Evolutionary conservation across 1,284 basidiomycete species (phyloP).

Genomic region (Bjerkandera adusta): DNA sequence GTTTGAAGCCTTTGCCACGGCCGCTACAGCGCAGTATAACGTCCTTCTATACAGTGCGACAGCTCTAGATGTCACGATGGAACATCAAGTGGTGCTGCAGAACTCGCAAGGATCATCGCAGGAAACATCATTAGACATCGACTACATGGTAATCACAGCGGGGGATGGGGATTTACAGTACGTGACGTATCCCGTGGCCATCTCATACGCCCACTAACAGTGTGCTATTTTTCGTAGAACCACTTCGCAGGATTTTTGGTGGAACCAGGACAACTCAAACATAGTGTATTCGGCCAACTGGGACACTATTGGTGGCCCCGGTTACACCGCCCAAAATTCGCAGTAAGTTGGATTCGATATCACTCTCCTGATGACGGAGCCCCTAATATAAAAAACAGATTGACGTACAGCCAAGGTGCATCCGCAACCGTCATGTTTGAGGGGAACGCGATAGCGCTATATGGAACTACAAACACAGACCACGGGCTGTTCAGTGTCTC

Average conservation of each 20-base stretch:
- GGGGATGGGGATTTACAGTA: not conserved
- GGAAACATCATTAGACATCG: not conserved
- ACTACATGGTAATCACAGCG: not conserved
- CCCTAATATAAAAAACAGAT: not conserved
- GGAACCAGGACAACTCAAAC: not conserved
- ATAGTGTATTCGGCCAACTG: slow-evolving; percentile 6
- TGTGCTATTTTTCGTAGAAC: not conserved
- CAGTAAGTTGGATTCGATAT: slow-evolving; percentile 7
- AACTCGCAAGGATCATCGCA: not conserved
- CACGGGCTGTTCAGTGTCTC: slow-evolving; percentile 9
- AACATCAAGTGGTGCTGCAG: not conserved
- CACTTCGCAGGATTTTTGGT: not conserved
- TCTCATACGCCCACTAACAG: not conserved
- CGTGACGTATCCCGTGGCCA: not conserved
- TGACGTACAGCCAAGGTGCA: slow-evolving; percentile 4
- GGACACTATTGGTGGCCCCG: not conserved
- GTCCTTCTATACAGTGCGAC: no score
- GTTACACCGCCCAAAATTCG: slow-evolving; percentile 5
- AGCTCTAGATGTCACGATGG: not conserved
- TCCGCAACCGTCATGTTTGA: slow-evolving; percentile 6
- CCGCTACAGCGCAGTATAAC: not conserved
- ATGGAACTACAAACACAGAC: slow-evolving; percentile 7
- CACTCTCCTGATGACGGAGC: not conserved
- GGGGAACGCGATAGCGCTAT: slow-evolving; percentile 10
- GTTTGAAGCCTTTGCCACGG: not conserved